These are phyloP conservation scores for Wickerhamomyces canadensis DNA, from an alignment of 805 yeast species.

Conservation along the genomic window DNA sequence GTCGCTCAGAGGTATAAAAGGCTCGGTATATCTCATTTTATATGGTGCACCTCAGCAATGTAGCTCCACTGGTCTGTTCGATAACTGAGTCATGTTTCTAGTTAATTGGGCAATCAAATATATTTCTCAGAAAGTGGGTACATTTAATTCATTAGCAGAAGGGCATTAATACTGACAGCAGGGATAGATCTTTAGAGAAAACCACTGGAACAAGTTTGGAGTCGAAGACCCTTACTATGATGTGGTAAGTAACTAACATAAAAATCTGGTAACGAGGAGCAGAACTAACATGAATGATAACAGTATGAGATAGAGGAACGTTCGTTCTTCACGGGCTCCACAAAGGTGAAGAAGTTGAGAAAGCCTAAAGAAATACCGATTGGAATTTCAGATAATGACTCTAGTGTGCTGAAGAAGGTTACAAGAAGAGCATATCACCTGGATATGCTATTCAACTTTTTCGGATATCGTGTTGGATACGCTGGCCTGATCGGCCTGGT, in stretches of 20 bases:
- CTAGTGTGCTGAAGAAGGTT: conserved; percentile 41
- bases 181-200: conserved; percentile 26
- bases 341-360: conserved; percentile 16
- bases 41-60: no score
- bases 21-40: no score
- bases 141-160: background rate
- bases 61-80: no score
- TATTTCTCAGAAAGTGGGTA: conserved; percentile 19
- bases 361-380: conserved; percentile 42
- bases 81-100: no score
- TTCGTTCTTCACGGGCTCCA: conserved; percentile 14
- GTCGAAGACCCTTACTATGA: conserved; percentile 40
- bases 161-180: background rate
- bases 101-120: conserved; percentile 19
- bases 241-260: conserved; percentile 21
- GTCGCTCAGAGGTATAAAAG: no score
- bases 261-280: no score
- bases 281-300: no score
- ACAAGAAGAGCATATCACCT: conserved; percentile 58
- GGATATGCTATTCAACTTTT: conserved; percentile 58
- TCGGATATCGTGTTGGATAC: conserved; percentile 69
- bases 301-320: conserved; percentile 20
- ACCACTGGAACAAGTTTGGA: conserved; percentile 31
- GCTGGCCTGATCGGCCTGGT: conserved; percentile 59
- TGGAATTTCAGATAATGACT: conserved; percentile 50